A percentile compares a stretch with the other conserved stretches of the same genome.
Evolutionary conservation across 257 asterid species (phyloP).

Genomic region (Solanum bulbocastanum): DNA sequence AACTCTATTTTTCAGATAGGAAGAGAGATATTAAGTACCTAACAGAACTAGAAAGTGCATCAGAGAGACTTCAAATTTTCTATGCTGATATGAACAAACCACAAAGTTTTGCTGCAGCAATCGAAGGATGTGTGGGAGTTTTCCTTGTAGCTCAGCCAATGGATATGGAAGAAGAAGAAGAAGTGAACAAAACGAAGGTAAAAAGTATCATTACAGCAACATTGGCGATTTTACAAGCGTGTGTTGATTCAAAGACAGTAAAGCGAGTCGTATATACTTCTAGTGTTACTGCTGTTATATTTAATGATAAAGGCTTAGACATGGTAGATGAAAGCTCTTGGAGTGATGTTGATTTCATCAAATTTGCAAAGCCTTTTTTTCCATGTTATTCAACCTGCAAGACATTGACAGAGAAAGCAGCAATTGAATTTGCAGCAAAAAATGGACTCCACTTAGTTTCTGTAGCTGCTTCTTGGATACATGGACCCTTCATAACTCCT

Average conservation of each 20-base stretch:
- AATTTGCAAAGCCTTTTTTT: neutral
- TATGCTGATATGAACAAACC: neutral
- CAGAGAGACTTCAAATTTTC: neutral
- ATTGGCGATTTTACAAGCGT: too few relatives aligned
- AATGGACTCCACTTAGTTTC: neutral
- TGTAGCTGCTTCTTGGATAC: neutral
- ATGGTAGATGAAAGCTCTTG: neutral
- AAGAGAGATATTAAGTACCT: neutral
- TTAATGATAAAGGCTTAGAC: too few relatives aligned
- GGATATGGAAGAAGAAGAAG: neutral
- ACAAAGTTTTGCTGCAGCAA: neutral
- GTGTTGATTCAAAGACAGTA: too few relatives aligned
- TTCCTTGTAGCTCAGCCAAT: neutral
- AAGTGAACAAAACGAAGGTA: too few relatives aligned
- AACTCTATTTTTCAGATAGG: too few relatives aligned
- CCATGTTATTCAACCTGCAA: fast-evolving
- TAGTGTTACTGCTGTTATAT: too few relatives aligned
- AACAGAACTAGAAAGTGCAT: neutral
- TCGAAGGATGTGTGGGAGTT: neutral
- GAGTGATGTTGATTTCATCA: neutral
- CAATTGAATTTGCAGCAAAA: neutral
- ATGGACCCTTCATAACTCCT: neutral
- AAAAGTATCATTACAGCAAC: too few relatives aligned
- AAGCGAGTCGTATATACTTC: too few relatives aligned
- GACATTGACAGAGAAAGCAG: neutral